Evolutionary conservation across 345 rosid species (phyloP).

Genomic region (Rhodomyrtus tomentosa): DNA sequence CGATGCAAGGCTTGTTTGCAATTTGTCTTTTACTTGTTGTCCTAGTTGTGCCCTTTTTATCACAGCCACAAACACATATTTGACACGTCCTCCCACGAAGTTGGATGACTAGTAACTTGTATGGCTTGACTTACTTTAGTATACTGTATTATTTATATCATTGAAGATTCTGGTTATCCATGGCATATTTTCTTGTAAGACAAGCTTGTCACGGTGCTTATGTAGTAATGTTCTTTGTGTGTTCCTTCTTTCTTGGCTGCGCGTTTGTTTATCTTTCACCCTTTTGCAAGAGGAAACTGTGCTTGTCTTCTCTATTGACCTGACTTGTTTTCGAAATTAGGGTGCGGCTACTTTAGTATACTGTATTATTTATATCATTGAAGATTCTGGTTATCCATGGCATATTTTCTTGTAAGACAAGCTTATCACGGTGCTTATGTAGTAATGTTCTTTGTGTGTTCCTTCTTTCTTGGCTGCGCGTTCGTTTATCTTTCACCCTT

Average conservation of each 20-base stretch:
- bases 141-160: not conserved
- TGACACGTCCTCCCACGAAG: not conserved
- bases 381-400: not conserved
- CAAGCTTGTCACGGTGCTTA: not conserved
- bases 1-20: not conserved
- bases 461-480: not conserved
- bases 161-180: not conserved
- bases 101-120: not conserved
- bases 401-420: not conserved
- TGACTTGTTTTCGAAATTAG: slow-evolving; percentile 14
- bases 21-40: not conserved
- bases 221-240: not conserved
- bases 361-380: not conserved
- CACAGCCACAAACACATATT: not conserved
- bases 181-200: not conserved
- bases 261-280: not conserved
- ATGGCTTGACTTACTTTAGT: not conserved
- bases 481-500: not conserved
- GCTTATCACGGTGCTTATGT: not conserved
- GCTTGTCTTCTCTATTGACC: not conserved
- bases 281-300: not conserved
- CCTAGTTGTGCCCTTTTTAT: not conserved
- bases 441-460: not conserved
- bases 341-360: slow-evolving; percentile 45
- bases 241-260: not conserved